Evolutionary conservation across 1,284 basidiomycete species (phyloP), one percentile per base, ranked within the genome.

Genomic region (Pseudomicrostroma phylloplanum): DNA sequence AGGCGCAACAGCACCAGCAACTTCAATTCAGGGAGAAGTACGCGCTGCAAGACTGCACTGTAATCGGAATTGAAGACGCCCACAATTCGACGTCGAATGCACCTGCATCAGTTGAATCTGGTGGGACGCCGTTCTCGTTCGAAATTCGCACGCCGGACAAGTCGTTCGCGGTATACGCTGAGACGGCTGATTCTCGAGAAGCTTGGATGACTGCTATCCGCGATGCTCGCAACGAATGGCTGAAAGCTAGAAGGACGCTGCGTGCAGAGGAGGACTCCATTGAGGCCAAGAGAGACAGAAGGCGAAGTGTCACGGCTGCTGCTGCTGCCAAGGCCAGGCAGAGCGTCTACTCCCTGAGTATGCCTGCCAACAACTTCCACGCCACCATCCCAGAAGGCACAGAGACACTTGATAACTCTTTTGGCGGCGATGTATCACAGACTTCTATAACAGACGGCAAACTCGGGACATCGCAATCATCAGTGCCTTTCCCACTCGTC

Each of bases 81-180:
- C 36, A 21, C 6, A 25, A 41, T 6, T 17, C 55, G 1, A 21
- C 42, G 17, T 42, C 15, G 9, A 25, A 53, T 11, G 19, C 60
- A 2, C 17, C 63, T 23, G 46, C 57, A 8, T 41, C 39, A 6
- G 1, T 12, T 19, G 57, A 41, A 6, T 12, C 13, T 12, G 41
- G n/a, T 13, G 51, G 25, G 8, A 54, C 51, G 21, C 25, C 55
- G 23, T 40, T 57, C 2, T 59, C 62, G 17, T 71, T 78, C 56
- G 77, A 78, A 62, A 68, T 78, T 13, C 72, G 73, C 51, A 77
- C 77, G n/a, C 74, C 77, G 0, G 70, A 72, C 56, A 77, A 77
- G 67, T 75, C 73, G 43, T 78, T 77, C 56, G 76, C 76, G 8
- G 66, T 78, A 30, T 78, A 77, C 56, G 75, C 77, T 1, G 63